phyloP scores from a whole-genome alignment of 1,139 yeast species.

The Yamadazyma membranifaciens region DNA sequence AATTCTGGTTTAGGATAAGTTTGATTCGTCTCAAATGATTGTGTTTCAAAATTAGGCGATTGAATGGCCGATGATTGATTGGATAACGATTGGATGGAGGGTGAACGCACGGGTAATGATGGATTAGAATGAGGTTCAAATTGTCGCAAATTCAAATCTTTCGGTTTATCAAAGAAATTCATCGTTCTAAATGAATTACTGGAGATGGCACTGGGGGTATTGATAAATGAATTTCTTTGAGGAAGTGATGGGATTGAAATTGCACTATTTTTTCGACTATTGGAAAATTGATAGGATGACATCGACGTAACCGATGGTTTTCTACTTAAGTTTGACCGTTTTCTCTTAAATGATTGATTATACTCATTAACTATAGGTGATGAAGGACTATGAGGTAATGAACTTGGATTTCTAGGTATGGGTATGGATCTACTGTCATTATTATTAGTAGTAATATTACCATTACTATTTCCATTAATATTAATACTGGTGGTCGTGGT shows the following conservation, averaged over 20 bases:
- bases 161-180: constrained; percentile 29
- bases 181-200: constrained; percentile 15
- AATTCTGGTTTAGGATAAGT: constrained; percentile 8
- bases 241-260: constrained; percentile 15
- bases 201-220: constrained; percentile 6
- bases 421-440: constrained; percentile 24
- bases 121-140: constrained; percentile 1
- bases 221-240: constrained; percentile 20
- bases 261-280: constrained; percentile 12
- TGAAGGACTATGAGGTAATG: constrained; percentile 18
- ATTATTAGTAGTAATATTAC: neutral
- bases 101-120: constrained; percentile 14
- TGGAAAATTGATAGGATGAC: constrained; percentile 16
- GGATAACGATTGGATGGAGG: constrained; percentile 13
- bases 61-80: constrained; percentile 7
- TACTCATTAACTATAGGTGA: constrained; percentile 23
- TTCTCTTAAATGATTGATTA: constrained; percentile 41
- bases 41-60: constrained; percentile 4
- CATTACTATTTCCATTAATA: constrained; percentile 7
- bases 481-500: constrained; percentile 7
- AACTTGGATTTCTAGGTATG: constrained; percentile 19
- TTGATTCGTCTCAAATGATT: constrained; percentile 2
- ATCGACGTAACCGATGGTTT: constrained; percentile 16
- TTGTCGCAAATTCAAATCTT: constrained; percentile 3
- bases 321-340: constrained; percentile 34